Percentiles rank a stretch among this genome's conserved stretches.
Conservation (phyloP, 139 green algal species). For the Klebsormidium nitens region DNA sequence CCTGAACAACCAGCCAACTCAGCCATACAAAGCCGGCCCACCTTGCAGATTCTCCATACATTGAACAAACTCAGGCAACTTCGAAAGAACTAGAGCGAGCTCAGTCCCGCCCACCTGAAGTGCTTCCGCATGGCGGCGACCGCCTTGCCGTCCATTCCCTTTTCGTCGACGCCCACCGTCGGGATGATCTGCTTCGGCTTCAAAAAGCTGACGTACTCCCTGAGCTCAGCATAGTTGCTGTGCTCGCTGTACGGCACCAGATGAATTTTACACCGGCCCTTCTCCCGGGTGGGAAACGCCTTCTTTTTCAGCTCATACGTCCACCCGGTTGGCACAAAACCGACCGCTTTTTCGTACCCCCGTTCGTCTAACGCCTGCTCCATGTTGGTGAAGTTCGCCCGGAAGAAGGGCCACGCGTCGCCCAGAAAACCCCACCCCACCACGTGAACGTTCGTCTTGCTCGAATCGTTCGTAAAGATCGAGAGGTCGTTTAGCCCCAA, state of each 20-base stretch:
- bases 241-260: slow-evolving; percentile 90
- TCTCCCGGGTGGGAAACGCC: slow-evolving; percentile 17
- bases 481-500: slow-evolving; percentile 13
- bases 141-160: background rate
- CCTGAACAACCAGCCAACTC: no score
- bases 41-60: no score
- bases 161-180: slow-evolving; percentile 55
- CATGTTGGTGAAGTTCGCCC: slow-evolving; percentile 74
- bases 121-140: slow-evolving; percentile 16
- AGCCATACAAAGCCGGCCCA: no score
- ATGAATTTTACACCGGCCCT: slow-evolving; percentile 48
- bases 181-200: slow-evolving; percentile 64
- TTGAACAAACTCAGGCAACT: no score
- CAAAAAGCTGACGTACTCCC: slow-evolving; percentile 66
- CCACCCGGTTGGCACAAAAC: slow-evolving; percentile 86
- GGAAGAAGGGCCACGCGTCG: slow-evolving; percentile 78
- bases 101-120: no score
- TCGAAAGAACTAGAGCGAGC: no score
- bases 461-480: slow-evolving; percentile 32
- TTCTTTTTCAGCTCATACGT: slow-evolving; percentile 62
- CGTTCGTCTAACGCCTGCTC: background rate
- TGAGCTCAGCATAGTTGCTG: slow-evolving; percentile 70
- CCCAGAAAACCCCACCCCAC: slow-evolving; percentile 33
- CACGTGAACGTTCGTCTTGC: slow-evolving; percentile 31
- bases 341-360: slow-evolving; percentile 60